Percentiles rank a stretch among this genome's conserved stretches.
Evolutionary conservation across 495 filamentous ascomycete genomes (phyloP).

Genomic region (Xylaria intraflava): DNA sequence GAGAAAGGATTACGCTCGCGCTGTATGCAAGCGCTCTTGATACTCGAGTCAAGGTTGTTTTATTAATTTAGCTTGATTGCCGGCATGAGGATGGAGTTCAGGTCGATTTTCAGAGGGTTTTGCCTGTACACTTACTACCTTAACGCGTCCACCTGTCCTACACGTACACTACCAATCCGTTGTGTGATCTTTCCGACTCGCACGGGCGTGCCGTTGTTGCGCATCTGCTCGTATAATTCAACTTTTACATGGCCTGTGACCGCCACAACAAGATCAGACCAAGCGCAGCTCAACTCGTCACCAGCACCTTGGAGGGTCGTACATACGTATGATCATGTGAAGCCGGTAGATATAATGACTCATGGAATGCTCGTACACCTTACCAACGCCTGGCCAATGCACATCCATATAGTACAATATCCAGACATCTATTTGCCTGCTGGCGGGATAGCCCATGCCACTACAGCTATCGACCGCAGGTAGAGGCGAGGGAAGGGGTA

Average conservation of each 20-base stretch:
- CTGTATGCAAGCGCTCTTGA: constrained; percentile 14
- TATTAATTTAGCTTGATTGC: constrained; percentile 11
- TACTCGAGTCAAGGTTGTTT: constrained; percentile 7
- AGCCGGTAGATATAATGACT: constrained; percentile 1
- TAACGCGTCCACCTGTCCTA: not conserved
- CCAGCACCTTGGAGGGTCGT: not conserved
- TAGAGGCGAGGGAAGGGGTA: not conserved
- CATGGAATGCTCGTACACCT: not conserved
- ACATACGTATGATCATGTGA: too few species aligned
- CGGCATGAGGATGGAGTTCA: constrained; percentile 23
- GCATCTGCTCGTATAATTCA: not conserved
- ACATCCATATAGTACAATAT: constrained; percentile 19
- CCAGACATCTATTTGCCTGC: constrained; percentile 3
- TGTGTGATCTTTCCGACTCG: not conserved
- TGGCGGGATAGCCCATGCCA: not conserved
- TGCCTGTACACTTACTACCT: not conserved
- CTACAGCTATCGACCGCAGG: not conserved
- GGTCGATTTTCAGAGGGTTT: constrained; percentile 5
- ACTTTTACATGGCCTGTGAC: constrained; percentile 1
- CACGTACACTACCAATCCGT: not conserved
- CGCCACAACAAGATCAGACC: not conserved
- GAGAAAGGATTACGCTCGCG: not conserved
- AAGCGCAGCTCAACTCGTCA: not conserved
- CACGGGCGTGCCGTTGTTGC: not conserved
- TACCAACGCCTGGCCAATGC: constrained; percentile 11